Conservation (phyloP, 768 basidiomycete species). For the Pleurotus cornucopiae region DNA sequence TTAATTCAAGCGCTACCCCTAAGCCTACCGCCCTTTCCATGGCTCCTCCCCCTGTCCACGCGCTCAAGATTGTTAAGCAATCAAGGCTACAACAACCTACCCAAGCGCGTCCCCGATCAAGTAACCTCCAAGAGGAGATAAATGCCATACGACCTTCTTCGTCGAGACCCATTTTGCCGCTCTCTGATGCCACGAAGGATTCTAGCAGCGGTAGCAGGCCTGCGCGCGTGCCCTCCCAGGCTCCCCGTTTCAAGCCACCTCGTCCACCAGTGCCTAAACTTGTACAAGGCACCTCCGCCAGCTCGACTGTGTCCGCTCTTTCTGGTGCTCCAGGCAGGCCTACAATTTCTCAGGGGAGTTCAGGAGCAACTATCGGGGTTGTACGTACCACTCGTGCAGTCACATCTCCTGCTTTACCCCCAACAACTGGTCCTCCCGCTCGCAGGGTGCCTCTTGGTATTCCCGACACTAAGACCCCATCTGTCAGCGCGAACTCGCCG, state of each 20-base stretch:
- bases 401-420: neutral
- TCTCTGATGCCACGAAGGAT: neutral
- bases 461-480: neutral
- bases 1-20: constrained; percentile 6
- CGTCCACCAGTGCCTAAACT: constrained; percentile 5
- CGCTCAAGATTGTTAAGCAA: constrained; percentile 46
- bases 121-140: neutral
- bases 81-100: constrained; percentile 1
- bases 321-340: neutral
- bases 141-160: too few relatives aligned
- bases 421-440: neutral
- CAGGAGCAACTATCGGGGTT: neutral
- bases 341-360: neutral
- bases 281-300: neutral
- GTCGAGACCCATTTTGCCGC: neutral
- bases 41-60: constrained; percentile 36
- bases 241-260: neutral
- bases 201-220: neutral
- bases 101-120: neutral
- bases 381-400: neutral
- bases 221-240: neutral
- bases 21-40: constrained; percentile 12
- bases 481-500: neutral
- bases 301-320: neutral
- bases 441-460: neutral